phyloP scores from a whole-genome alignment of 1,284 basidiomycete genomes.

The Cryptococcus sp. region DNA sequence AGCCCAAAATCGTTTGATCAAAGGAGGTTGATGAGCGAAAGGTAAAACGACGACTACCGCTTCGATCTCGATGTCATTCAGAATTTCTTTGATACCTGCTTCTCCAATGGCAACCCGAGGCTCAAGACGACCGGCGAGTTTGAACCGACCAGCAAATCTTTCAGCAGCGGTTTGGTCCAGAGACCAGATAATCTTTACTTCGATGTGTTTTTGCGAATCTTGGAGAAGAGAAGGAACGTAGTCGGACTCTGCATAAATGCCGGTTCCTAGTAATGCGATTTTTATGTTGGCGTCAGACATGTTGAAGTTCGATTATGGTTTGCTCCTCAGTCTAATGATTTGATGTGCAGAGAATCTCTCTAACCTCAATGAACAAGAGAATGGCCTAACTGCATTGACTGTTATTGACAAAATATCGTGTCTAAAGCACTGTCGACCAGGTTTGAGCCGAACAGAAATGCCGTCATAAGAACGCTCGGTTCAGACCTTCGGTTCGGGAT shows the following conservation, averaged over 20 bases:
- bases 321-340: not conserved
- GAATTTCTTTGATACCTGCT: constrained; percentile 4
- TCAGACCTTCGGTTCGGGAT: constrained; percentile 1
- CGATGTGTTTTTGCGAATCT: constrained; percentile 2
- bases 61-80: constrained; percentile 5
- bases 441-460: not conserved
- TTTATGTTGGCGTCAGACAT: constrained; percentile 6
- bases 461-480: constrained; percentile 1
- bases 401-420: too few relatives aligned
- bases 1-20: constrained; percentile 9
- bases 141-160: constrained; percentile 4
- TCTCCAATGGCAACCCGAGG: constrained; percentile 4
- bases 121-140: constrained; percentile 1
- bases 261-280: constrained; percentile 10
- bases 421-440: too few relatives aligned
- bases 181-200: constrained; percentile 5
- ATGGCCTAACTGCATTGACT: too few relatives aligned
- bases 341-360: too few relatives aligned
- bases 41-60: constrained; percentile 8
- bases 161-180: constrained; percentile 5
- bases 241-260: constrained; percentile 10
- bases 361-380: too few relatives aligned
- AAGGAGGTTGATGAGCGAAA: constrained; percentile 6
- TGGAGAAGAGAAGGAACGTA: constrained; percentile 8
- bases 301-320: not conserved